Percentiles rank a stretch among this genome's conserved stretches.
phyloP scores from a whole-genome alignment of 2,329 filamentous ascomycete genomes.

The Aspergillus felis region DNA sequence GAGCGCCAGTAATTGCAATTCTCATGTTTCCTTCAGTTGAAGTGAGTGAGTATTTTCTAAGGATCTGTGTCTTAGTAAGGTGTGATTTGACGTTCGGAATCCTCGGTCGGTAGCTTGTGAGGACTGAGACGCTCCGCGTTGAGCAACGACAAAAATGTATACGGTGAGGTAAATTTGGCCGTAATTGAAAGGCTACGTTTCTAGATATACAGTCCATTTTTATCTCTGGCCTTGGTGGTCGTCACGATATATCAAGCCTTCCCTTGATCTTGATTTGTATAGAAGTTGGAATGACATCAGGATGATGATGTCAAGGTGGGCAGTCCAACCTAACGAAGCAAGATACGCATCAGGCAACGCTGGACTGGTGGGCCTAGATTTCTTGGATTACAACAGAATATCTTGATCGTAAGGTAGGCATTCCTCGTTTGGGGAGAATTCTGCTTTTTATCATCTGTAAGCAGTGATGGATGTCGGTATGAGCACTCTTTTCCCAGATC shows the following conservation, averaged over 20 bases:
- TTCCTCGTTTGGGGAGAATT: not conserved
- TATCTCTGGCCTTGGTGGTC: not conserved
- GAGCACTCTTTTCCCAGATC: too few relatives aligned
- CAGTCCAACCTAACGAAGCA: not conserved
- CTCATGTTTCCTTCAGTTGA: slow-evolving; percentile 22
- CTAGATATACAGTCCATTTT: too few relatives aligned
- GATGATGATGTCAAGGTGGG: not conserved
- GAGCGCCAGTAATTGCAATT: slow-evolving; percentile 41
- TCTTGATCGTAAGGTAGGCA: not conserved
- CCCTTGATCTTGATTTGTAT: not conserved
- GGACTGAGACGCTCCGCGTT: too few relatives aligned
- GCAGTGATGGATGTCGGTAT: too few relatives aligned
- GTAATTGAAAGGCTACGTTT: too few relatives aligned
- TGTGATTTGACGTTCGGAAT: too few relatives aligned
- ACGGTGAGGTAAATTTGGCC: too few relatives aligned
- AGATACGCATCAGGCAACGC: not conserved
- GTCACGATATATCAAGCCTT: not conserved
- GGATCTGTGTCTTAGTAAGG: not conserved
- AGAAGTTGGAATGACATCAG: not conserved
- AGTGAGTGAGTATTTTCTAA: not conserved
- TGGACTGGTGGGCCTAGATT: not conserved
- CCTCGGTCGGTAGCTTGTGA: too few relatives aligned
- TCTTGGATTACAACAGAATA: not conserved
- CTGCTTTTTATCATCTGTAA: too few relatives aligned
- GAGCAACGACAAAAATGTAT: too few relatives aligned